Conservation (phyloP, 2,329 filamentous ascomycete genomes). For the Phialophora chinensis region DNA sequence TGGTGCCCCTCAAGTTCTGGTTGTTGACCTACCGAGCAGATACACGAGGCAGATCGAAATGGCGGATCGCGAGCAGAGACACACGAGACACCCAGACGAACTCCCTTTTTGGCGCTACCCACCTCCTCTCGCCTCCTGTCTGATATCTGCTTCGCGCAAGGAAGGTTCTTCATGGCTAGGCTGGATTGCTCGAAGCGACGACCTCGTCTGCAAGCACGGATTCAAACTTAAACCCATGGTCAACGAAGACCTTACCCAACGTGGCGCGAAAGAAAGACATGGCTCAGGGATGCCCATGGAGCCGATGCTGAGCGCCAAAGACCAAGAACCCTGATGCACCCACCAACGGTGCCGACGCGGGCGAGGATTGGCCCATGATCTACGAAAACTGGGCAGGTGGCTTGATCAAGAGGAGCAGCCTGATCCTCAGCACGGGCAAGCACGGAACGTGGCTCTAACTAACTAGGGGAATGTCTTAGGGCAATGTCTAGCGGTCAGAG, state of each 20-base stretch:
- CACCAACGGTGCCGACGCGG: background rate
- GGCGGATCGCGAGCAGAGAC: background rate
- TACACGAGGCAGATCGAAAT: conserved; percentile 13
- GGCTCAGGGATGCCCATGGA: conserved; percentile 15
- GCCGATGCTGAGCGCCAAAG: background rate
- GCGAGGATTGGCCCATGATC: conserved; percentile 11
- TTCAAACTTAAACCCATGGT: background rate
- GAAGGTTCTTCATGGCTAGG: conserved; percentile 4
- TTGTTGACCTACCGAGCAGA: conserved; percentile 7
- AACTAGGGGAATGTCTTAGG: conserved; percentile 10
- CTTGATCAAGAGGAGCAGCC: background rate
- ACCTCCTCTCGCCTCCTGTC: conserved; percentile 23
- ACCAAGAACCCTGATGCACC: background rate
- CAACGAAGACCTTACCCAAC: conserved; percentile 14
- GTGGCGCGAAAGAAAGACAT: conserved; percentile 2
- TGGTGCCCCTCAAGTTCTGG: conserved; percentile 1
- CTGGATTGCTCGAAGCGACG: conserved; percentile 11
- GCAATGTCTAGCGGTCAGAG: conserved; percentile 8
- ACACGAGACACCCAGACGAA: background rate
- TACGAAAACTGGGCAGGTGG: background rate
- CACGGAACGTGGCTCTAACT: background rate
- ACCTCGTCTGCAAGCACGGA: conserved; percentile 4
- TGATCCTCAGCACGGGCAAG: background rate
- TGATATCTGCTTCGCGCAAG: conserved; percentile 7
- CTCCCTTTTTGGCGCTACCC: conserved; percentile 15